Evolutionary conservation across 116 monocot species (phyloP).

Genomic region (Posidonia oceanica): DNA sequence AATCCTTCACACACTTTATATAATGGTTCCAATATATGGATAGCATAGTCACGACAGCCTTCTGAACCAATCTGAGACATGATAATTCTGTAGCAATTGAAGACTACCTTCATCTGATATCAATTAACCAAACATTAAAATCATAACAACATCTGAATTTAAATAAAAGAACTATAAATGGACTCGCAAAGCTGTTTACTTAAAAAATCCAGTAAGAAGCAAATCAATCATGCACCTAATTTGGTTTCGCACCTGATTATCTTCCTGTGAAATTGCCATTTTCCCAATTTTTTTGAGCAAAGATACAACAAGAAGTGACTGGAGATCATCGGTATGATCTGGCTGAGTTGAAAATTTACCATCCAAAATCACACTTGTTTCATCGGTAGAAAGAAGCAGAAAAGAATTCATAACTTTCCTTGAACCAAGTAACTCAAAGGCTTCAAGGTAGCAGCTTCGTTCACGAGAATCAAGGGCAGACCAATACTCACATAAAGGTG

Average conservation of each 20-base stretch:
- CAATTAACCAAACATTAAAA: not conserved
- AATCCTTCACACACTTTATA: slow-evolving; percentile 93
- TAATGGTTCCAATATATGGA: slow-evolving; percentile 47
- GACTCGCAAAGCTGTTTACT: not conserved
- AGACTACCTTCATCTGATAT: slow-evolving; percentile 61
- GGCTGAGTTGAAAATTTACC: slow-evolving; percentile 6
- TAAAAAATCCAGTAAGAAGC: not conserved
- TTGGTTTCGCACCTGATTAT: slow-evolving; percentile 40
- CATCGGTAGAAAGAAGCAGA: slow-evolving; percentile 30
- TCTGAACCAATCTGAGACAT: slow-evolving; percentile 46
- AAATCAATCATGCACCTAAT: not conserved
- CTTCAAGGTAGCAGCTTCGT: slow-evolving; percentile 39
- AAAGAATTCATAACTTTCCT: slow-evolving; percentile 45
- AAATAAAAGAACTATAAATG: no score
- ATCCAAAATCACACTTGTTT: not conserved
- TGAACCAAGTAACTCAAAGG: slow-evolving; percentile 77
- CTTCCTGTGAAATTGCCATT: slow-evolving; percentile 45
- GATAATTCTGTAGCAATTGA: slow-evolving; percentile 56
- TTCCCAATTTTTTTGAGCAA: slow-evolving; percentile 73
- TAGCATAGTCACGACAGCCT: slow-evolving; percentile 42
- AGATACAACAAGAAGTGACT: slow-evolving; percentile 55
- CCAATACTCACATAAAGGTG: slow-evolving; percentile 46
- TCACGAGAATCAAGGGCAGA: slow-evolving; percentile 36
- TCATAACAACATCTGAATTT: not conserved
- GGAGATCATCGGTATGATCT: slow-evolving; percentile 20